Evolutionary conservation across 1,284 basidiomycete species (phyloP), one percentile per base, ranked within the genome.

Genomic region (Cryptococcus deneoformans): DNA sequence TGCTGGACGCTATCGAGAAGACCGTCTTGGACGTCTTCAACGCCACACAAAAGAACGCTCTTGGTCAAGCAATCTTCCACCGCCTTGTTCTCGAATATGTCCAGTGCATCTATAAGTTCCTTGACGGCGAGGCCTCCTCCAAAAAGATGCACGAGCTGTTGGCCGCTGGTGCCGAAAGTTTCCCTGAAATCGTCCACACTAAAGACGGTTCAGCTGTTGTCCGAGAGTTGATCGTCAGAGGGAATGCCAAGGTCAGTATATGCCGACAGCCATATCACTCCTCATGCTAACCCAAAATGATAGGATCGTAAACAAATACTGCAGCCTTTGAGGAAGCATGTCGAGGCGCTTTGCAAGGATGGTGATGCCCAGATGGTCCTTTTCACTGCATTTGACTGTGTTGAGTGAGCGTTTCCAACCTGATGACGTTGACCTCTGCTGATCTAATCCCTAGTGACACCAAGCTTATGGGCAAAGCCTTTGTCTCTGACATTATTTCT

Each of bases 161-260:
- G 14, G 69, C 67, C 7, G 55, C 53, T 14, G 60, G 56, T 20
- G 60, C 56, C 66, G 91, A 94, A 55, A 81, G 86, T 16, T 79
- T 93, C 7, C 87, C 90, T 1, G 91, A 94, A 69, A 90, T 93
- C 82, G 90, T 92, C 0, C 92, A 95, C 70, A 94, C 92, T 34
- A 90, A 86, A 70, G 89, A 94, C 69, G 91, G 91, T 11, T 89
- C 89, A 54, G 85, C 89, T n/a, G 85, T 84, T 24, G 90, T 47
- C 8, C 84, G 91, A 45, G 87, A 90, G 63, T 87, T 94, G 70
- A 82, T 93, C 40, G 89, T 86, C 0, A 81, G 84, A 54, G 89
- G 90, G 6, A 84, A 46, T n/a, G 45, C 16, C 44, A 34, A 42
- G 48, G 20, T 20, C 20, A 20, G 20, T 20, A 20, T 20, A 35